A percentile compares a stretch with the other conserved stretches of the same genome.
These are phyloP conservation scores for Ustilago trichophora DNA, from an alignment of 1,284 basidiomycete genomes.

Conservation along the genomic window DNA sequence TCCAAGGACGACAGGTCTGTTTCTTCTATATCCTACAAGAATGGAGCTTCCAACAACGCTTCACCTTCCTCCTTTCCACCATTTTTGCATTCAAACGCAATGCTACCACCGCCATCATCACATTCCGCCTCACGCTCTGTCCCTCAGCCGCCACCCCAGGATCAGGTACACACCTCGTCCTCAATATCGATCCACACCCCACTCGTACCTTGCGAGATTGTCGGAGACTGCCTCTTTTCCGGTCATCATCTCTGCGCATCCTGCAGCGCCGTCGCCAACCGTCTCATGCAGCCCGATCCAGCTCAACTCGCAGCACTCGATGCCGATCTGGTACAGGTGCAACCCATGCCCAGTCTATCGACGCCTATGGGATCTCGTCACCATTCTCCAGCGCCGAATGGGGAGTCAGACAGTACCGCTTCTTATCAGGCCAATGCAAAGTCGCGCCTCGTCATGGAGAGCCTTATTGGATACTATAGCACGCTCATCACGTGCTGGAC, in stretches of 20 bases:
- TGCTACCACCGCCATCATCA: constrained; percentile 6
- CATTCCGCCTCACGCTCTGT: not conserved
- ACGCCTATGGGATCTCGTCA: constrained; percentile 29
- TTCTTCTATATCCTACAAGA: too few species aligned
- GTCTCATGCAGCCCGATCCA: constrained; percentile 32
- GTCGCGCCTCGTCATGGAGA: constrained; percentile 30
- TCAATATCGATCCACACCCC: constrained; percentile 2
- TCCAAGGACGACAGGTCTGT: constrained; percentile 2
- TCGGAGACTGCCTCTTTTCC: constrained; percentile 42
- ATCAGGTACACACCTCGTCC: too few species aligned
- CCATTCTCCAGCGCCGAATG: constrained; percentile 10
- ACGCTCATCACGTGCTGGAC: constrained; percentile 45
- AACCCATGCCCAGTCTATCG: constrained; percentile 33
- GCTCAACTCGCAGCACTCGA: constrained; percentile 20
- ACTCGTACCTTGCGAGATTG: constrained; percentile 24
- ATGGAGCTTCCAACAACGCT: not conserved
- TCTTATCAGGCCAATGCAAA: constrained; percentile 15
- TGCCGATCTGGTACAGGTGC: constrained; percentile 22
- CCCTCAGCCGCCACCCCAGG: too few species aligned
- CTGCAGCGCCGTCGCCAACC: constrained; percentile 37
- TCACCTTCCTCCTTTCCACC: not conserved
- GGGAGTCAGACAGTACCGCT: not conserved
- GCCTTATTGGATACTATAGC: constrained; percentile 39
- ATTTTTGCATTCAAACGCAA: constrained; percentile 2
- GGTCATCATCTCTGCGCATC: constrained; percentile 28